Percentiles rank a stretch among this genome's conserved stretches.
Evolutionary conservation across 2,329 filamentous ascomycete genomes (phyloP).

Genomic region (Stagonosporopsis chrysanthemi): DNA sequence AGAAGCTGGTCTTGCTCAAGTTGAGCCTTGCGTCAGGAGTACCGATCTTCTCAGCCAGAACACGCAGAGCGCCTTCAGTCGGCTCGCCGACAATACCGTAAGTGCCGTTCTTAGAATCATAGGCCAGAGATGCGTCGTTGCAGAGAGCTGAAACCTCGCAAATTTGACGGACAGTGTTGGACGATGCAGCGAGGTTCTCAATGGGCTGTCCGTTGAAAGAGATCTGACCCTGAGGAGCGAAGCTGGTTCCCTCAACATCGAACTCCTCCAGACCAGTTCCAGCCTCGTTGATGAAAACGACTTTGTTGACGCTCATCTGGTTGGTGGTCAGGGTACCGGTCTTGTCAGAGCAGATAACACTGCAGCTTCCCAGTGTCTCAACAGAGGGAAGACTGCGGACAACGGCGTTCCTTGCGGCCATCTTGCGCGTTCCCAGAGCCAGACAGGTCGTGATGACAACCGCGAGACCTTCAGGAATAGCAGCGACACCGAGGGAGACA

Average conservation of each 20-base stretch:
- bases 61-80: constrained; percentile 91
- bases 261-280: constrained; percentile 82
- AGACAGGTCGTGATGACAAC: constrained; percentile 99
- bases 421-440: constrained; percentile 94
- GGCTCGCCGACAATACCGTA: constrained; percentile 91
- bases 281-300: constrained; percentile 80
- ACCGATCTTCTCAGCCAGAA: constrained; percentile 92
- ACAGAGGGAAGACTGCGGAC: constrained; percentile 96
- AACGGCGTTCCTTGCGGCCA: constrained; percentile 98
- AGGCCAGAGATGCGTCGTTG: constrained; percentile 85
- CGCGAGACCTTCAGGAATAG: constrained; percentile 95
- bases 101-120: constrained; percentile 75
- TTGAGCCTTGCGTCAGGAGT: constrained; percentile 73
- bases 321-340: constrained; percentile 98
- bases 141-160: constrained; percentile 75
- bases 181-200: constrained; percentile 72
- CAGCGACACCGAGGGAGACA: constrained; percentile 95
- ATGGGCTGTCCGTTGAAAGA: constrained; percentile 72
- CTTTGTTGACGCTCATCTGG: constrained; percentile 97
- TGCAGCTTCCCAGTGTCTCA: constrained; percentile 97
- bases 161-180: constrained; percentile 81
- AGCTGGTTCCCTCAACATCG: constrained; percentile 91
- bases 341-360: constrained; percentile 99
- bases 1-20: constrained; percentile 56
- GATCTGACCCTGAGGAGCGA: constrained; percentile 81